These are phyloP conservation scores for Schizophyllum commune DNA, from an alignment of 1,284 basidiomycete genomes.

Conservation along the genomic window DNA sequence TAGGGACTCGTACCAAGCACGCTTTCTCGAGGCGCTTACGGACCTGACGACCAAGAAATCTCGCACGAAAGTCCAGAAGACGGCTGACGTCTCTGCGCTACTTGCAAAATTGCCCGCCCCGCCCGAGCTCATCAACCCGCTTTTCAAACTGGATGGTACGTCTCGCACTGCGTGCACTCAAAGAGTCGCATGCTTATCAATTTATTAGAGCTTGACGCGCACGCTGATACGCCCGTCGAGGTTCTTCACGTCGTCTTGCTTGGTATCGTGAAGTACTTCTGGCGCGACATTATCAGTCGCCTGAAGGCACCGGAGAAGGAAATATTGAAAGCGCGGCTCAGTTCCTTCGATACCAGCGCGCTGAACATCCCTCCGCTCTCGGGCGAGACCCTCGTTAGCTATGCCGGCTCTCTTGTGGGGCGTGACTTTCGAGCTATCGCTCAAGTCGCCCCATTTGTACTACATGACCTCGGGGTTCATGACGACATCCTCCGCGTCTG, in stretches of 20 bases:
- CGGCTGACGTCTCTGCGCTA: too few species aligned
- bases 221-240: slow-evolving; percentile 27
- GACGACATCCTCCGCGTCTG: slow-evolving; percentile 17
- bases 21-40: slow-evolving; percentile 17
- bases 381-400: slow-evolving; percentile 22
- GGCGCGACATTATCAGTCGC: too few species aligned
- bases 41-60: too few species aligned
- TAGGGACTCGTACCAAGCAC: slow-evolving; percentile 21
- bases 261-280: slow-evolving; percentile 31
- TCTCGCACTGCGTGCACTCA: slow-evolving; percentile 3
- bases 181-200: neutral
- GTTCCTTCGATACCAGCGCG: slow-evolving; percentile 20
- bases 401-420: slow-evolving; percentile 26
- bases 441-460: slow-evolving; percentile 22
- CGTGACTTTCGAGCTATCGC: slow-evolving; percentile 30
- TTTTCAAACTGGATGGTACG: slow-evolving; percentile 3
- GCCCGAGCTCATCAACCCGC: too few species aligned
- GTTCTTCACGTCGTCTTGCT: slow-evolving; percentile 28
- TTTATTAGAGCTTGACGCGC: slow-evolving; percentile 21
- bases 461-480: slow-evolving; percentile 14
- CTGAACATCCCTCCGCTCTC: slow-evolving; percentile 21
- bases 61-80: neutral
- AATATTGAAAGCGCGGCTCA: slow-evolving; percentile 19
- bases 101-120: too few species aligned
- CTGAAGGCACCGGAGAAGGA: too few species aligned